A percentile compares a stretch with the other conserved stretches of the same genome.
These are phyloP conservation scores for Helenozyma rhizophorensis DNA, from an alignment of 805 yeast species.

Conservation along the genomic window DNA sequence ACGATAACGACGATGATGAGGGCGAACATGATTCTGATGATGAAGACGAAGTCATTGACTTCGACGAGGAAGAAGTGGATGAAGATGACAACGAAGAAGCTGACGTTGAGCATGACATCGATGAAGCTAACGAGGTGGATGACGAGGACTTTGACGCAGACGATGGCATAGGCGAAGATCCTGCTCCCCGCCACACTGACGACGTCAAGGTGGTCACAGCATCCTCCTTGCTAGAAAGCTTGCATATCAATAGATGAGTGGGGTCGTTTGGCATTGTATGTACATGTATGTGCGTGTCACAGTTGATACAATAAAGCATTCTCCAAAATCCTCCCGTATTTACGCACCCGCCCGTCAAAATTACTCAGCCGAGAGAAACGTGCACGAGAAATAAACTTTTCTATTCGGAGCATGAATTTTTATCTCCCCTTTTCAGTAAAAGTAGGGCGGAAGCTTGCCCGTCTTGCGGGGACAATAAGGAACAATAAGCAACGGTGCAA, in stretches of 20 bases:
- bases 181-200: too few species aligned
- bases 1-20: slow-evolving; percentile 8
- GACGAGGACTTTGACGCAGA: slow-evolving; percentile 4
- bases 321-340: too few species aligned
- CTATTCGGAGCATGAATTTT: too few species aligned
- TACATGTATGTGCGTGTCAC: background rate
- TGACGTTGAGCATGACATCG: slow-evolving; percentile 1
- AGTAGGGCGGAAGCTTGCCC: too few species aligned
- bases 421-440: too few species aligned
- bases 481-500: too few species aligned
- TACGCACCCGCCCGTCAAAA: too few species aligned
- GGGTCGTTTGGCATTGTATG: background rate
- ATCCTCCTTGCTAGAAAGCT: slow-evolving; percentile 11
- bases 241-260: slow-evolving; percentile 5
- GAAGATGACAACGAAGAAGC: slow-evolving; percentile 4
- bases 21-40: slow-evolving; percentile 5
- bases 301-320: too few species aligned
- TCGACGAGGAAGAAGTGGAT: slow-evolving; percentile 2
- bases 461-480: too few species aligned
- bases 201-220: slow-evolving; percentile 13
- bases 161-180: slow-evolving; percentile 1
- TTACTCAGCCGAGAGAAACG: too few species aligned
- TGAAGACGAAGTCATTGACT: slow-evolving; percentile 3
- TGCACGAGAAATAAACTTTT: too few species aligned
- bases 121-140: slow-evolving; percentile 4